A percentile compares a stretch with the other conserved stretches of the same genome.
These are phyloP conservation scores for Aspergillus cavernicola DNA, from an alignment of 495 filamentous ascomycete genomes.

Conservation along the genomic window DNA sequence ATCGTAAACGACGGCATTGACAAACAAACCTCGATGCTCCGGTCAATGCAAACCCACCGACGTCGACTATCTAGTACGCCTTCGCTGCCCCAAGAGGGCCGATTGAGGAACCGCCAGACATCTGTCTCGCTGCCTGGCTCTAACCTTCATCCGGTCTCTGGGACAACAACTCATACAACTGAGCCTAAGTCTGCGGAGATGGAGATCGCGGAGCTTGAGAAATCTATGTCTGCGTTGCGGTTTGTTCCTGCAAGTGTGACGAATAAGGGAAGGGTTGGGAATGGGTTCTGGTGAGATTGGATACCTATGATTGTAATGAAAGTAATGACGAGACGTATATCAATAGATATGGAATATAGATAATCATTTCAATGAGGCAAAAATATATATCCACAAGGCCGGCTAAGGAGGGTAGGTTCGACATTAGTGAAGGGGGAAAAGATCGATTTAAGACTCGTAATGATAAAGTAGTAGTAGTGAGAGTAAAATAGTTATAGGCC, in stretches of 20 bases:
- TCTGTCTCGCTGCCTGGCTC: slow-evolving; percentile 29
- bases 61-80: slow-evolving; percentile 50
- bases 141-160: not conserved
- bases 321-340: too few relatives aligned
- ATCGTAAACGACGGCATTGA: slow-evolving; percentile 88
- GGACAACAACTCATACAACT: not conserved
- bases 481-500: too few relatives aligned
- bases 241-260: slow-evolving; percentile 74
- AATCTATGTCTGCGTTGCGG: slow-evolving; percentile 76
- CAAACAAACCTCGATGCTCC: slow-evolving; percentile 71
- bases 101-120: slow-evolving; percentile 33
- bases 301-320: too few relatives aligned
- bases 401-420: too few relatives aligned
- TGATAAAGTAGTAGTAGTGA: too few relatives aligned
- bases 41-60: slow-evolving; percentile 40
- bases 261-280: slow-evolving; percentile 18
- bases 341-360: too few relatives aligned
- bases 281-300: not conserved
- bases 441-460: too few relatives aligned
- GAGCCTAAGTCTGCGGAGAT: slow-evolving; percentile 38
- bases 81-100: slow-evolving; percentile 35
- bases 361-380: too few relatives aligned
- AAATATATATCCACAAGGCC: too few relatives aligned
- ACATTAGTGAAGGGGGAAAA: too few relatives aligned
- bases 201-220: slow-evolving; percentile 68